A percentile compares a stretch with the other conserved stretches of the same genome.
phyloP scores from a whole-genome alignment of 345 rosid species.

The Eucalyptus dawsonii region DNA sequence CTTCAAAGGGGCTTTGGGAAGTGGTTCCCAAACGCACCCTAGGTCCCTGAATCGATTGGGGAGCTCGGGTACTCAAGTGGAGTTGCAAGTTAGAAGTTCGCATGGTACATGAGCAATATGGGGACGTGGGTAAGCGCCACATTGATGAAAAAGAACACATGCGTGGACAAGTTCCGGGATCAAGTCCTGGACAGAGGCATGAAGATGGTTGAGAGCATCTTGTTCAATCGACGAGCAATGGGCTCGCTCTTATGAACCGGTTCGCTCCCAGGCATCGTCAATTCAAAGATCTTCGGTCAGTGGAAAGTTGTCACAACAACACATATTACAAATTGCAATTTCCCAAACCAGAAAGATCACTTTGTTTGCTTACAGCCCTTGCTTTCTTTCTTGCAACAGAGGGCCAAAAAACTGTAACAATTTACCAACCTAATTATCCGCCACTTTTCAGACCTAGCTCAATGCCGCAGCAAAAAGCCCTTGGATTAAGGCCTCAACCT shows the following conservation, averaged over 20 bases:
- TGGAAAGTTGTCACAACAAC: neutral
- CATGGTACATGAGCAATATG: neutral
- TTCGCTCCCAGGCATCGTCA: neutral
- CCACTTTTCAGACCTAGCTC: neutral
- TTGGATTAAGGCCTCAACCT: neutral
- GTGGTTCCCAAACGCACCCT: too few relatives aligned
- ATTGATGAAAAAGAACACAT: neutral
- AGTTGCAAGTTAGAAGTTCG: neutral
- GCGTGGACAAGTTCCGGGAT: neutral
- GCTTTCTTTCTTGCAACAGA: neutral
- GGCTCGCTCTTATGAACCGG: neutral
- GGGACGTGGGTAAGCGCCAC: neutral
- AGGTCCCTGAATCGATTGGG: rapidly evolving
- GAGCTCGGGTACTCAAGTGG: neutral
- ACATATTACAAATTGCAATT: neutral
- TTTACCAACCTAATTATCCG: neutral
- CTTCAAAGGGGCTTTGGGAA: too few relatives aligned
- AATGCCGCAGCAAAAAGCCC: neutral
- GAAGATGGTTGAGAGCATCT: neutral
- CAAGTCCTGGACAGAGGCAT: neutral
- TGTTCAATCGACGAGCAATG: neutral
- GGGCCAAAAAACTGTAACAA: neutral
- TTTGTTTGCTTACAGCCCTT: neutral
- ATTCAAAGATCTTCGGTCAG: neutral
- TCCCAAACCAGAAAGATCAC: neutral